These are phyloP conservation scores for Coemansia sp. DNA, from an alignment of 371 early-diverging fungal genomes.

Conservation along the genomic window DNA sequence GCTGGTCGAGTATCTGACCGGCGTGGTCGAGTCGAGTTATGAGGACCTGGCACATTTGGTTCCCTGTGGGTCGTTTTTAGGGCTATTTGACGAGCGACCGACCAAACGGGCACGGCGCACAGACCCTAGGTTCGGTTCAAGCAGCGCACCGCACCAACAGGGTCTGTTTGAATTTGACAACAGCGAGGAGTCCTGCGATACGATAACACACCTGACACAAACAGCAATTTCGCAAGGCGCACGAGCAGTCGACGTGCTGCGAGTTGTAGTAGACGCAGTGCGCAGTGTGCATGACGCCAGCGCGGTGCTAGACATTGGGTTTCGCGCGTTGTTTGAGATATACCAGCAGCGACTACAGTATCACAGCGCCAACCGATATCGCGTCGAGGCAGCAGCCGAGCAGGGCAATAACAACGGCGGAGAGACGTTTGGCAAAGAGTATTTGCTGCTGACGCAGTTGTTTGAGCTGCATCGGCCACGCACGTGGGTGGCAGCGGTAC, in stretches of 20 bases:
- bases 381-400: constrained; percentile 4
- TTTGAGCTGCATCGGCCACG: constrained; percentile 50
- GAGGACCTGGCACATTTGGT: constrained; percentile 45
- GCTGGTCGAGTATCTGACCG: constrained; percentile 31
- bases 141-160: background rate
- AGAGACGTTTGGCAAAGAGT: constrained; percentile 43
- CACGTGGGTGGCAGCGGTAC: constrained; percentile 49
- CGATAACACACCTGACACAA: constrained; percentile 25
- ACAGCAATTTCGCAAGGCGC: constrained; percentile 15
- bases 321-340: constrained; percentile 46
- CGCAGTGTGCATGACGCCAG: constrained; percentile 48
- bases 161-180: constrained; percentile 42
- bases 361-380: constrained; percentile 43
- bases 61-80: constrained; percentile 46
- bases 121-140: background rate
- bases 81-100: constrained; percentile 47
- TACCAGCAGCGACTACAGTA: constrained; percentile 34
- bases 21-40: constrained; percentile 46
- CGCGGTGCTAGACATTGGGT: constrained; percentile 44
- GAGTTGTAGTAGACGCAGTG: constrained; percentile 39
- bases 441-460: constrained; percentile 32
- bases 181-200: constrained; percentile 36
- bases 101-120: constrained; percentile 32
- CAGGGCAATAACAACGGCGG: background rate
- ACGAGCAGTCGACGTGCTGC: constrained; percentile 26